Base-by-base conservation (phyloP, 1,139 yeast genomes). In the Taiozyma sp. region DNA sequence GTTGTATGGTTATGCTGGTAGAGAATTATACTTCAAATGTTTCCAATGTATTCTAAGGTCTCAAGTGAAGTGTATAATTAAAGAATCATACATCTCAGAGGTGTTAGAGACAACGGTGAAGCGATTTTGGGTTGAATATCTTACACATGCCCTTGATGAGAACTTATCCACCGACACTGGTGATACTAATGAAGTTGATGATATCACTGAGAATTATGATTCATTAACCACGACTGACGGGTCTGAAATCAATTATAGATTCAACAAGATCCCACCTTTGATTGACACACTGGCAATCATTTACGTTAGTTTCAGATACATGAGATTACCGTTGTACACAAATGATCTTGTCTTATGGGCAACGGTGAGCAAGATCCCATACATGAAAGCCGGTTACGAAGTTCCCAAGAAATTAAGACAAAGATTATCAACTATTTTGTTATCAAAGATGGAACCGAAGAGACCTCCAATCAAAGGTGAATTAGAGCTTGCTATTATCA, bases 1-100 rank as follows among this genome's bases (percentile, higher is more conserved):
- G 38, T 63, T 80, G 16, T 76, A 73, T 59, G 96, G 96, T 24
- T 62, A 64, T 28, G 78, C 73, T 12, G 91, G 83, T 10, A 70
- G 70, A 39, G 67, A 70, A 22, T 57, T 80, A 46, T 76, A 73
- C 54, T 59, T 80, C 48, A 74, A 73, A 60, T 73, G 83, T 48
- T 70, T 81, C 46, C 96, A 89, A 65, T 62, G 67, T 32, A 64
- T 87, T 2, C 65, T 89, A 36, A 73, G 74, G 54, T 63, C 66
- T 16, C 89, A 87, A 60, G 66, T 78, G 13, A 62, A 64, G 36
- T 69, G 71, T 65, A 65, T 83, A 41, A 66, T 70, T 5, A 55
- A 64, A 2, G 57, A 65, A 4, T 57, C 61, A 43, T 61, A 63
- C 3, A 58, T 76, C 12, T 71, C 76, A 3, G 53, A 57, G 6